Evolutionary conservation across 169 alveolate genomes (phyloP), one percentile per base, ranked within the genome.

Genomic region (Babesia microti): DNA sequence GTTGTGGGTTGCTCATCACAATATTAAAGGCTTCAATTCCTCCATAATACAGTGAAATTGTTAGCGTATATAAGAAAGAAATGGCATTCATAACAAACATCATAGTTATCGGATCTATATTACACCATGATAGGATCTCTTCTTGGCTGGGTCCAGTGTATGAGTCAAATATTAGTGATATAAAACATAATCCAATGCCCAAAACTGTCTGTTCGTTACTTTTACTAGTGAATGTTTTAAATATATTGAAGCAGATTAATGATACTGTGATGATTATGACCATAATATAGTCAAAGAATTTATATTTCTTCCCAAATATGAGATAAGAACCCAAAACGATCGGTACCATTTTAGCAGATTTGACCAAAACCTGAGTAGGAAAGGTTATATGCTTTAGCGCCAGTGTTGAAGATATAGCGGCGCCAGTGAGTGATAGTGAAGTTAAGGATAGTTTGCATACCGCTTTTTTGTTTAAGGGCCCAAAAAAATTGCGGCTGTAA

Each of bases 81-180:
- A 82, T 78, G 19, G 69, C 39, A 60, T 86, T 87, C 19, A 85
- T 78, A 23, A 68, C 54, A 58, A 85, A 83, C 89, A 87, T 86
- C 41, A 85, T 54, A 44, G 66, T 34, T 34, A 65, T 49, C n/a
- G 94, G 80, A 30, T 78, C 48, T 15, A 87, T 69, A 32, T 81
- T 79, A 34, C 71, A 70, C 50, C 68, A 61, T 14, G 83, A 54
- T 17, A 79, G 60, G 49, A 85, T 61, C 46, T 78, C 69, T 48
- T 87, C 94, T 79, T 87, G 94, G 23, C 87, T 60, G 6, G 94
- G 94, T 12, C 94, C 94, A 3, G 92, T 86, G 28, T 83, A 46
- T 4, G 91, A 91, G 44, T 87, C 94, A 34, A 89, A 83, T n/a
- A 85, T 27, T 27, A 87, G 61, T 4, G 94, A 83, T 9, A 78